phyloP scores from a whole-genome alignment of 345 rosid species.

The Populus pruinosa region DNA sequence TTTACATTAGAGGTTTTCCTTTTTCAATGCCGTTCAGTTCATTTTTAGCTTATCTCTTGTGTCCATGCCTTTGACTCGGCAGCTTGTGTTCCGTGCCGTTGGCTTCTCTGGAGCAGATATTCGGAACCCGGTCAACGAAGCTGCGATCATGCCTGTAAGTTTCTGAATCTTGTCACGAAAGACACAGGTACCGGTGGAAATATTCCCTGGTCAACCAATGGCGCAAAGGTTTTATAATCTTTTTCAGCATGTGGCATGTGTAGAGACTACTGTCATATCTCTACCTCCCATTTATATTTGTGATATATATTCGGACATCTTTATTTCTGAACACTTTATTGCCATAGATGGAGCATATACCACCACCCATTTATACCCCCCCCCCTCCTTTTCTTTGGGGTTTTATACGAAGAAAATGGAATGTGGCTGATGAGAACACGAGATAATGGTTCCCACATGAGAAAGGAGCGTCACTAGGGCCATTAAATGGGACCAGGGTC shows the following conservation, averaged over 20 bases:
- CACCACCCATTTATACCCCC: neutral
- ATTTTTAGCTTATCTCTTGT: slow-evolving; percentile 5
- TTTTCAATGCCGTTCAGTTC: neutral
- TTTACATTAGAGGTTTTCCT: neutral
- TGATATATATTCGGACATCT: neutral
- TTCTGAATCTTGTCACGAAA: neutral
- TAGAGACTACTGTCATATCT: neutral
- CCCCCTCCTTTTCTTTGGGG: neutral
- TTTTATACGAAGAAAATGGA: neutral
- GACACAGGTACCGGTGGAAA: neutral
- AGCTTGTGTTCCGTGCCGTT: slow-evolving; percentile 95
- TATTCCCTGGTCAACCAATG: neutral
- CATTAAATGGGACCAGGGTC: neutral
- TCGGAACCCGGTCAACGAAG: slow-evolving; percentile 91
- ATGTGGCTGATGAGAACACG: neutral
- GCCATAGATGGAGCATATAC: neutral
- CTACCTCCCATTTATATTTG: neutral
- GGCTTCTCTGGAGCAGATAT: slow-evolving; percentile 98
- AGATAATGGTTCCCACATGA: neutral
- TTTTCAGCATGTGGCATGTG: neutral
- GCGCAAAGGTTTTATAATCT: neutral
- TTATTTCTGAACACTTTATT: neutral
- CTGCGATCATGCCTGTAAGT: slow-evolving; percentile 97
- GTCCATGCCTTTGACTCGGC: slow-evolving; percentile 16
- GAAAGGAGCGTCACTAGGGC: neutral